phyloP scores from a whole-genome alignment of 139 green algal genomes.

The Tetraselmis striata region DNA sequence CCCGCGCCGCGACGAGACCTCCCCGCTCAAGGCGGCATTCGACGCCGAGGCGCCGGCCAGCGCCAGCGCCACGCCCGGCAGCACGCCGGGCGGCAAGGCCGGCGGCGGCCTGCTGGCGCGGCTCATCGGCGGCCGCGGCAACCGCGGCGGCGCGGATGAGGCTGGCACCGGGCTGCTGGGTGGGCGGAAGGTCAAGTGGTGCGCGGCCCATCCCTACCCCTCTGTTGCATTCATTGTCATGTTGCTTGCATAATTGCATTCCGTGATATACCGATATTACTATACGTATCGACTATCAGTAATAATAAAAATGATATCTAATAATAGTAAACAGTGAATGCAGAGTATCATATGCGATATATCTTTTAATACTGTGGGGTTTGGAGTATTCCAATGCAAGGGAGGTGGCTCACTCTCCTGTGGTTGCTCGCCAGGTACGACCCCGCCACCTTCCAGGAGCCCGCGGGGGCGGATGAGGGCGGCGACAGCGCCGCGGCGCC shows the following conservation, averaged over 20 bases:
- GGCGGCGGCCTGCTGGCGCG: not conserved
- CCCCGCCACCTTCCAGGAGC: too few relatives aligned
- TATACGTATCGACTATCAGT: too few relatives aligned
- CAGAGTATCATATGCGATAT: too few relatives aligned
- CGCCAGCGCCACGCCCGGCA: not conserved
- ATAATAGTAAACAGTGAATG: too few relatives aligned
- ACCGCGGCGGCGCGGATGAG: not conserved
- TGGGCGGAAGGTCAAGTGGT: not conserved
- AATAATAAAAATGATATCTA: too few relatives aligned
- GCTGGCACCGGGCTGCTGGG: not conserved
- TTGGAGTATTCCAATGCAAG: too few relatives aligned
- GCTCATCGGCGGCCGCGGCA: not conserved
- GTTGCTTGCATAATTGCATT: too few relatives aligned
- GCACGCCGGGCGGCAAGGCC: not conserved
- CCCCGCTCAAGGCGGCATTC: not conserved
- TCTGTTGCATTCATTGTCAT: too few relatives aligned
- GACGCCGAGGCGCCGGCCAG: not conserved
- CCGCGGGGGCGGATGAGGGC: not conserved
- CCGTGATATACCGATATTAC: too few relatives aligned
- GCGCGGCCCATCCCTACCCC: not conserved
- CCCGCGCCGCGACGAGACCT: not conserved
- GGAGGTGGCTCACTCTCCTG: too few relatives aligned
- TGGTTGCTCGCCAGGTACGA: too few relatives aligned
- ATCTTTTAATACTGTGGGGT: too few relatives aligned
- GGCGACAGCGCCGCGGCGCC: not conserved